phyloP scores from a whole-genome alignment of 1,284 basidiomycete species.

The Cryptococcus sp. region DNA sequence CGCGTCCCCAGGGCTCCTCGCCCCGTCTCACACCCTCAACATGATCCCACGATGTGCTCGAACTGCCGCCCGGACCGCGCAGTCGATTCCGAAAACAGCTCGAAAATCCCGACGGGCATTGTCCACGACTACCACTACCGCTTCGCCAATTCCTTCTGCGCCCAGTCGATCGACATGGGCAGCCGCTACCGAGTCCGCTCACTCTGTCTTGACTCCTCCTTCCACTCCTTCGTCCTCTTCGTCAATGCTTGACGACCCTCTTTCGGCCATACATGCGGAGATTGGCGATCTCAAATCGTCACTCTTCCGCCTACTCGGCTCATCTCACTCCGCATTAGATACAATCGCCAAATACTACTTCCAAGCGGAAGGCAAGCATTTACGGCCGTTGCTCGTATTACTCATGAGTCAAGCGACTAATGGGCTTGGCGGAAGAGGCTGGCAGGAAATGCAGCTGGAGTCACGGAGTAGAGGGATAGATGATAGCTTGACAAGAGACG shows the following conservation, averaged over 20 bases:
- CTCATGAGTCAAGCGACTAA: slow-evolving; percentile 91
- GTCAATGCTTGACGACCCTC: slow-evolving; percentile 34
- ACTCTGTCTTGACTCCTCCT: slow-evolving; percentile 40
- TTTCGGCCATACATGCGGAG: slow-evolving; percentile 64
- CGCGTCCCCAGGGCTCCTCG: too few relatives aligned
- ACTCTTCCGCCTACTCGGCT: slow-evolving; percentile 78
- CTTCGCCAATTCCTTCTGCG: slow-evolving; percentile 6
- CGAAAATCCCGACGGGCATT: slow-evolving; percentile 12
- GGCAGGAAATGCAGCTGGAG: slow-evolving; percentile 30
- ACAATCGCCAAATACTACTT: slow-evolving; percentile 94
- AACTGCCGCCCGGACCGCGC: slow-evolving; percentile 9
- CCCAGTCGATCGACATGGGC: slow-evolving; percentile 40
- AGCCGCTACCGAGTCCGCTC: slow-evolving; percentile 48
- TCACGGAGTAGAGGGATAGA: slow-evolving; percentile 36
- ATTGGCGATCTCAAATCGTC: slow-evolving; percentile 72
- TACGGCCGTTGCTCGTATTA: slow-evolving; percentile 86
- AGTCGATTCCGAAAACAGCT: slow-evolving; percentile 13
- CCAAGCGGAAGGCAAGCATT: slow-evolving; percentile 75
- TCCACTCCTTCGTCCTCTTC: slow-evolving; percentile 16
- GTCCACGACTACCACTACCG: slow-evolving; percentile 4
- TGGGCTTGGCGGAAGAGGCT: slow-evolving; percentile 59
- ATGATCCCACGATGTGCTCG: slow-evolving; percentile 21
- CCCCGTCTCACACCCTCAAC: neutral
- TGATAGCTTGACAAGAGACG: slow-evolving; percentile 46
- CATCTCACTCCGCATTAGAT: slow-evolving; percentile 82